Evolutionary conservation across 2,329 filamentous ascomycete genomes (phyloP), one percentile per base, ranked within the genome.

Genomic region (Rhynchosporium secalis): DNA sequence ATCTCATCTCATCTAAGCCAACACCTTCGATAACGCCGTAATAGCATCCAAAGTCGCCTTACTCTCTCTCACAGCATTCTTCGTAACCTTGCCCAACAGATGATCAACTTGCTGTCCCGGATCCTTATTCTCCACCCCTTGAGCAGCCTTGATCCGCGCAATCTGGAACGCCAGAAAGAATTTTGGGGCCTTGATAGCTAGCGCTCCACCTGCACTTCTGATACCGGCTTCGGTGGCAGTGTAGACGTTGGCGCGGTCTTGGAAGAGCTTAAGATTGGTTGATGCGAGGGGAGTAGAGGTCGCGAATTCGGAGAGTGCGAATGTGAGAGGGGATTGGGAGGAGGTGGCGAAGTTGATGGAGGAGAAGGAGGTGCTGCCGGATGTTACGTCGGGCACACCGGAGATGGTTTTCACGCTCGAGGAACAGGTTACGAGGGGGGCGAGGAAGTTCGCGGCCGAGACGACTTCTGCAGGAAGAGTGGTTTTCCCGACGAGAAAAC

Each of bases 111-210:
- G 80, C 69, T 76, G 73, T 8, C 79, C 81, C 0, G 84, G 73
- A n/a, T 75, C 80, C 0, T 77, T 75, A 1, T 83, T 83, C 47
- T 79, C 72, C 57, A 80, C 81, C 0, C 84, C 84, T 75, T 86
- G 82, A 0, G 84, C 84, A 0, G 83, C 84, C 73, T 83, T 77
- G 66, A 86, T 86, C 28, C 84, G 76, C 46, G 80, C 79, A 40
- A 86, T 78, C 74, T 87, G 84, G 72, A 85, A 82, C 63, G 80
- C 75, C 47, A 86, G 72, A 72, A 86, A 86, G 79, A 87, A 87
- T 74, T 86, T 86, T 65, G 84, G 84, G 4, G 83, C 81, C 74
- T 86, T 86, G 74, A 86, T 81, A 1, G 77, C 80, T 20, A 86
- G 74, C 60, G 70, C 78, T 2, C 83, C 84, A 9, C 78, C 80